Percentiles rank a stretch among this genome's conserved stretches.
phyloP scores from a whole-genome alignment of 1,139 yeast genomes.

The Wickerhamiella pararugosa region DNA sequence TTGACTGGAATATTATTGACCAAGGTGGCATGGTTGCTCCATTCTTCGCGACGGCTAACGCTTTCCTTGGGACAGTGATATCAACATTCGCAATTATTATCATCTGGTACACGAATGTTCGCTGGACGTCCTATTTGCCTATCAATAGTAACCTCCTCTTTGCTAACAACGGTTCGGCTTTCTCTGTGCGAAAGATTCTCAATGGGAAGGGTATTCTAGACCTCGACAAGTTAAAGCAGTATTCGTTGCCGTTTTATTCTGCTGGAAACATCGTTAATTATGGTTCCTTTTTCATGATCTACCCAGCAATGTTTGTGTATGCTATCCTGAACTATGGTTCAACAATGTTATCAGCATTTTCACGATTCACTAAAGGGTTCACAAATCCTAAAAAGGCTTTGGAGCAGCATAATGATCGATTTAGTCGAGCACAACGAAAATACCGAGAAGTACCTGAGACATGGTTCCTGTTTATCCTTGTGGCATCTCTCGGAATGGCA shows the following conservation, averaged over 20 bases:
- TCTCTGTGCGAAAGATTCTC: conserved; percentile 31
- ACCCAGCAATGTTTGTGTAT: conserved; percentile 42
- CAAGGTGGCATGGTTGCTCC: conserved; percentile 27
- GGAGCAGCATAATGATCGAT: conserved; percentile 36
- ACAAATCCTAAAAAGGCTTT: conserved; percentile 16
- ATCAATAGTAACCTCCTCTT: conserved; percentile 35
- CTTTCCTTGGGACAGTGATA: conserved; percentile 31
- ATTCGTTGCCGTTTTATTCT: conserved; percentile 41
- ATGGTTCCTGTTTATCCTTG: conserved; percentile 37
- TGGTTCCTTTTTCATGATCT: conserved; percentile 43
- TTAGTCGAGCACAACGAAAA: conserved; percentile 38
- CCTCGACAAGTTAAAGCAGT: conserved; percentile 20
- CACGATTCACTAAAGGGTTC: conserved; percentile 8
- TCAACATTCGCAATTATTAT: conserved; percentile 30
- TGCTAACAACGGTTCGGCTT: conserved; percentile 33
- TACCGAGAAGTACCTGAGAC: conserved; percentile 51
- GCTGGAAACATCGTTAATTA: conserved; percentile 42
- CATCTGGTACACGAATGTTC: conserved; percentile 35
- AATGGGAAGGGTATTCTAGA: conserved; percentile 27
- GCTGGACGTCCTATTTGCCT: conserved; percentile 39
- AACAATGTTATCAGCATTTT: conserved; percentile 6
- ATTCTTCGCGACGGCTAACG: conserved; percentile 29
- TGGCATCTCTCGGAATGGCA: conserved; percentile 33
- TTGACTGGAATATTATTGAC: conserved; percentile 34
- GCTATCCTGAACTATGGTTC: conserved; percentile 15